Conservation (phyloP, 495 filamentous ascomycete genomes). For the Platismatia glauca region DNA sequence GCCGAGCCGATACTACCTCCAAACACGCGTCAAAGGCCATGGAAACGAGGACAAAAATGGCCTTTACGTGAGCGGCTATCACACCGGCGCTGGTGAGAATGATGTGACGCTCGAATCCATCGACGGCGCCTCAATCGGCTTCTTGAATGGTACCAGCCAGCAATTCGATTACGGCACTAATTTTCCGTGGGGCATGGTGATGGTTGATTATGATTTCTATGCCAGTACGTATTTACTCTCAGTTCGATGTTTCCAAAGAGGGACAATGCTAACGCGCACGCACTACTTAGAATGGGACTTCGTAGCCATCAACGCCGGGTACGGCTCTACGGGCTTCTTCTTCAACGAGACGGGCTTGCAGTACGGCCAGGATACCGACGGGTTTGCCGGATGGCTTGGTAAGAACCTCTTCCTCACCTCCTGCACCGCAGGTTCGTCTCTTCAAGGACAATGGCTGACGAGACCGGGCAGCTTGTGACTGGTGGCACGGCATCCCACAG, state of each 20-base stretch:
- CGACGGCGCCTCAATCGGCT: slow-evolving; percentile 27
- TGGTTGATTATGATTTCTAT: slow-evolving; percentile 23
- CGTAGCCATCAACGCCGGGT: slow-evolving; percentile 37
- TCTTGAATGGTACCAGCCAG: slow-evolving; percentile 37
- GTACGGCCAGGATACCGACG: slow-evolving; percentile 7
- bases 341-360: slow-evolving; percentile 33
- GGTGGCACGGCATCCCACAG: slow-evolving; percentile 47
- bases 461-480: slow-evolving; percentile 40
- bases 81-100: slow-evolving; percentile 40
- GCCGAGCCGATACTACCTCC: slow-evolving; percentile 34
- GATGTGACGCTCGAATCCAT: slow-evolving; percentile 37
- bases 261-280: neutral
- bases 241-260: neutral
- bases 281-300: slow-evolving; percentile 22
- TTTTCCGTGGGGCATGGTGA: slow-evolving; percentile 35
- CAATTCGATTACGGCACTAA: slow-evolving; percentile 31
- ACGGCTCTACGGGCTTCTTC: slow-evolving; percentile 33
- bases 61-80: slow-evolving; percentile 40
- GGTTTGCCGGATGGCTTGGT: slow-evolving; percentile 47
- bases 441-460: neutral
- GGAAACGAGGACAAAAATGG: slow-evolving; percentile 27
- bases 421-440: neutral
- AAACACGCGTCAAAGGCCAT: slow-evolving; percentile 27
- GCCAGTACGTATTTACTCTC: slow-evolving; percentile 21
- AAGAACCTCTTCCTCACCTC: neutral